A percentile compares a stretch with the other conserved stretches of the same genome.
Conservation (phyloP, 306 rosid species). For the Inga oerstediana region DNA sequence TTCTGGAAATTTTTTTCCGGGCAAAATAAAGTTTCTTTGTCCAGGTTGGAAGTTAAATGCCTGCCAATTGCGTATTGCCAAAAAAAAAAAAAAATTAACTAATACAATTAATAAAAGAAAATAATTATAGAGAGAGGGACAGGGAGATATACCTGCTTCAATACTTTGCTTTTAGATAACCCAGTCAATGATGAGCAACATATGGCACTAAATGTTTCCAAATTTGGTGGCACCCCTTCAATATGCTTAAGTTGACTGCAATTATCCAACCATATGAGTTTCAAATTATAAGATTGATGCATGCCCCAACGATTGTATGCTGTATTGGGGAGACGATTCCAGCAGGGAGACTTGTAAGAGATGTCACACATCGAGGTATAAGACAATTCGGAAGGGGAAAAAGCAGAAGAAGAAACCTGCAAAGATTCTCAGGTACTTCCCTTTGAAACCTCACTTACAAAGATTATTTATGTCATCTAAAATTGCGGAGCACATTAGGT, state of each 20-base stretch:
- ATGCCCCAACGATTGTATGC: too few relatives aligned
- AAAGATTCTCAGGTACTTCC: too few relatives aligned
- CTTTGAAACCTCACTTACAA: too few relatives aligned
- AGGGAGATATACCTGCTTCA: neutral
- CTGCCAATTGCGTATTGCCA: neutral
- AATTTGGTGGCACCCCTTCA: constrained; percentile 7
- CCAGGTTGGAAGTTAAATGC: neutral
- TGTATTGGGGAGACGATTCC: too few relatives aligned
- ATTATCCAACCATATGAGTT: neutral
- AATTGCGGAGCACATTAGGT: too few relatives aligned
- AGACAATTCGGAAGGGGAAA: too few relatives aligned
- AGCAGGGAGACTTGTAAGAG: too few relatives aligned
- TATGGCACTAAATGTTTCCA: neutral
- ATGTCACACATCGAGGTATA: too few relatives aligned
- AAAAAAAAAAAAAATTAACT: neutral
- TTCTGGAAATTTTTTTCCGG: neutral
- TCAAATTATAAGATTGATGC: too few relatives aligned
- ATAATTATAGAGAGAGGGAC: neutral
- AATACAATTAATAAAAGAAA: neutral
- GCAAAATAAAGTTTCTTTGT: neutral
- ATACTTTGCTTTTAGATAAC: neutral
- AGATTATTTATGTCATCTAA: too few relatives aligned
- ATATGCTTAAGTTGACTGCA: neutral
- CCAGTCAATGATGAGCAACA: neutral
- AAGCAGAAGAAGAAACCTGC: too few relatives aligned